These are phyloP conservation scores for Salvia hispanica DNA, from an alignment of 257 asterid genomes.

Conservation along the genomic window DNA sequence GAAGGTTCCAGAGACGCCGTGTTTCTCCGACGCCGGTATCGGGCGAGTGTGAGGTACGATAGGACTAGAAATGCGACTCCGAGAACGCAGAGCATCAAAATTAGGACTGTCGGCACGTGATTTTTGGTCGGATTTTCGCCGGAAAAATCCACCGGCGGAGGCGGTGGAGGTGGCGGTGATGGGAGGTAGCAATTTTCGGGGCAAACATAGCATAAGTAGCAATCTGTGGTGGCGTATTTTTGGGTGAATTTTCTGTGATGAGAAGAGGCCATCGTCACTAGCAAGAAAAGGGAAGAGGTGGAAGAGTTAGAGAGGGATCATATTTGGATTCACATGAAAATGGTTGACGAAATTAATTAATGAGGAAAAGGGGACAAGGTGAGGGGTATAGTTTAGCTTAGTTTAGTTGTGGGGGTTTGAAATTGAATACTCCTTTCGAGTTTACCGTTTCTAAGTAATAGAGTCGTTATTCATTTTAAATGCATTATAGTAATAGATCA, in stretches of 20 bases:
- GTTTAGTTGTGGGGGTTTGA: slow-evolving; percentile 1
- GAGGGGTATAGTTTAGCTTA: background rate
- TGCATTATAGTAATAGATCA: too few species aligned
- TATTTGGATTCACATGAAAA: background rate
- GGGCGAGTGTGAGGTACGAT: slow-evolving; percentile 45
- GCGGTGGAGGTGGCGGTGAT: slow-evolving; percentile 25
- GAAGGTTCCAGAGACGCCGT: background rate
- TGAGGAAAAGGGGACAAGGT: slow-evolving; percentile 16
- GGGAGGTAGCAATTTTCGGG: slow-evolving; percentile 30
- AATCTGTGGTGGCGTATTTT: background rate
- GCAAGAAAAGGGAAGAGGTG: background rate
- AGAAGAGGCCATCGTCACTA: slow-evolving; percentile 33
- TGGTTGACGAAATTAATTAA: background rate
- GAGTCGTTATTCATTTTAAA: too few species aligned
- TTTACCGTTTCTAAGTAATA: too few species aligned
- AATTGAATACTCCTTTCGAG: too few species aligned
- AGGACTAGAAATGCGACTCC: slow-evolving; percentile 50
- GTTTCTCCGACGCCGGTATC: slow-evolving; percentile 34
- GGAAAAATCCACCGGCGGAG: slow-evolving; percentile 19
- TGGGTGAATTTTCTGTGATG: slow-evolving; percentile 34
- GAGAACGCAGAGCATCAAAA: slow-evolving; percentile 57
- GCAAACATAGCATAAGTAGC: slow-evolving; percentile 35
- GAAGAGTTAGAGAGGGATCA: background rate
- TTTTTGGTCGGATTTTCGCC: background rate
- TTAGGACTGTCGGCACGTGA: slow-evolving; percentile 39